Evolutionary conservation across 768 basidiomycete genomes (phyloP).

Genomic region (Baorangia bicolor): DNA sequence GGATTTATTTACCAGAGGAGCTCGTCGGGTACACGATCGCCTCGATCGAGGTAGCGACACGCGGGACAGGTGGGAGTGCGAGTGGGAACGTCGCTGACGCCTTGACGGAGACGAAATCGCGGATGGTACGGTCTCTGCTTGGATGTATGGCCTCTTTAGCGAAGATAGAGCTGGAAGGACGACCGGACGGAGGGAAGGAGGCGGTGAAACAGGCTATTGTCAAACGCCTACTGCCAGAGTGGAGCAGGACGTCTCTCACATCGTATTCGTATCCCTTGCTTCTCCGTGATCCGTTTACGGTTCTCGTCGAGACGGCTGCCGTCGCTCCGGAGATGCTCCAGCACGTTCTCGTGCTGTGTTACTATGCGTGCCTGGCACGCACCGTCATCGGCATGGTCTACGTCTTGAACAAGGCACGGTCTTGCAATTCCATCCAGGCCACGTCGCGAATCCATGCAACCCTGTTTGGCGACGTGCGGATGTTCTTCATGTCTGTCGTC

Average conservation of each 20-base stretch:
- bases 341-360: constrained; percentile 84
- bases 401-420: constrained; percentile 70
- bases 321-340: constrained; percentile 87
- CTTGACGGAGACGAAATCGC: constrained; percentile 67
- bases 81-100: constrained; percentile 60
- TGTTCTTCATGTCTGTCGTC: constrained; percentile 90
- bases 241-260: constrained; percentile 82
- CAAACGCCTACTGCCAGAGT: constrained; percentile 87
- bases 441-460: constrained; percentile 56
- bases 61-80: constrained; percentile 53
- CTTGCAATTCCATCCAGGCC: constrained; percentile 45
- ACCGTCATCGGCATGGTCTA: constrained; percentile 85
- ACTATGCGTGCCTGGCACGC: constrained; percentile 87
- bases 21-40: constrained; percentile 86
- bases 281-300: constrained; percentile 84
- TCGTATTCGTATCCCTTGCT: constrained; percentile 85
- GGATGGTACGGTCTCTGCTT: constrained; percentile 76
- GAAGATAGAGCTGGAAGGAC: constrained; percentile 63
- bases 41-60: constrained; percentile 74
- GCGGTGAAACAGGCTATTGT: constrained; percentile 82
- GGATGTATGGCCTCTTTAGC: constrained; percentile 66
- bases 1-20: constrained; percentile 91
- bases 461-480: constrained; percentile 80
- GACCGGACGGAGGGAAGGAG: constrained; percentile 73
- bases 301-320: constrained; percentile 87